phyloP scores from a whole-genome alignment of 208 protist genomes.

The Leishmania lainsoni region DNA sequence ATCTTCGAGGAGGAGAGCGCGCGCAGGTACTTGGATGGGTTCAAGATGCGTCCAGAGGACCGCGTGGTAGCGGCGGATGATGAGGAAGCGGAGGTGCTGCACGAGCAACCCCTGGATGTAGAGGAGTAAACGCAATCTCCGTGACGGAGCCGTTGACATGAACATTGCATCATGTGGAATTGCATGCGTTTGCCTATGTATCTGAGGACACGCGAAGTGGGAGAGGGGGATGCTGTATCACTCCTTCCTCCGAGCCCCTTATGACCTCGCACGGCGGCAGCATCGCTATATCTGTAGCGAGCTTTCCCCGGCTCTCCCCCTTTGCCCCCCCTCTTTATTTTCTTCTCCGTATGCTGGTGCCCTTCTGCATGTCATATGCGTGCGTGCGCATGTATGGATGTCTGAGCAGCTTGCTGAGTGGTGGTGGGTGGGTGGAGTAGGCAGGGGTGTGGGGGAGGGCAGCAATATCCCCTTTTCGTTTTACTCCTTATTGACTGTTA shows the following conservation, averaged over 20 bases:
- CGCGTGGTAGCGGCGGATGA: constrained; percentile 55
- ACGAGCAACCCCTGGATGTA: constrained; percentile 79
- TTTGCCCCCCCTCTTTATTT: neutral
- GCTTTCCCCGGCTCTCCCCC: neutral
- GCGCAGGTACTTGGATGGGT: constrained; percentile 85
- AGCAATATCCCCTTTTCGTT: neutral
- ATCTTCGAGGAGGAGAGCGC: constrained; percentile 86
- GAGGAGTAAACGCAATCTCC: constrained; percentile 62
- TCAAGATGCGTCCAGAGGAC: constrained; percentile 79
- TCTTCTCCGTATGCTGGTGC: neutral
- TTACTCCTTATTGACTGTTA: neutral
- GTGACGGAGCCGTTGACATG: neutral
- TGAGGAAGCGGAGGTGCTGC: constrained; percentile 69
- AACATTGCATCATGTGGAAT: neutral
- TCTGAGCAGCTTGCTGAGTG: neutral
- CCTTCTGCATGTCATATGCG: neutral
- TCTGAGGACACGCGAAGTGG: neutral
- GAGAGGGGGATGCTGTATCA: neutral
- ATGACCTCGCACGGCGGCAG: neutral
- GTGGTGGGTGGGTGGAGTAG: neutral
- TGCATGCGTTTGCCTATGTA: neutral
- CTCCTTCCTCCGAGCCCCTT: neutral
- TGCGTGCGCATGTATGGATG: neutral
- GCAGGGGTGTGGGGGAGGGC: neutral
- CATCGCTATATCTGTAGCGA: neutral